A percentile compares a stretch with the other conserved stretches of the same genome.
phyloP scores from a whole-genome alignment of 192 early-diverging fungal genomes.

The Rhizophagus sp. region DNA sequence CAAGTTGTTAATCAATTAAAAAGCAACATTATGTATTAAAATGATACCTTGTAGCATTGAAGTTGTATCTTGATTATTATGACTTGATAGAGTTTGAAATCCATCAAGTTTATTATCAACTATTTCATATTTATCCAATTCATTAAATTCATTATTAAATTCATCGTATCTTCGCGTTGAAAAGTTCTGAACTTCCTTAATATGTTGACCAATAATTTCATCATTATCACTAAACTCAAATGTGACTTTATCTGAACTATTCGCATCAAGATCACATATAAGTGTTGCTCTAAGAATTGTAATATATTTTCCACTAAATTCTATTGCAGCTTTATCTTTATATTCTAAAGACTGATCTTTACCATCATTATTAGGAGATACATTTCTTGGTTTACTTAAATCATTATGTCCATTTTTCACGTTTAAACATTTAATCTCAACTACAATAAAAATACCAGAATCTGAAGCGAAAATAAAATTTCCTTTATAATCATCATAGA shows the following conservation, averaged over 20 bases:
- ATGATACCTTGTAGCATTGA: neutral
- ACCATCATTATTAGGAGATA: neutral
- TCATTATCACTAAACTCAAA: neutral
- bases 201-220: neutral
- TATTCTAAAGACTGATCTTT: neutral
- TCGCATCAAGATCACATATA: neutral
- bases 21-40: neutral
- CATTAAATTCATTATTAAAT: too few species aligned
- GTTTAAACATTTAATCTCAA: neutral
- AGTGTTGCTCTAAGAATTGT: neutral
- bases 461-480: slow-evolving; percentile 12
- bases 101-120: too few species aligned
- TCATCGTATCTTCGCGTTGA: too few species aligned
- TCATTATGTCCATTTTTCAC: neutral
- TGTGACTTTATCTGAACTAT: too few species aligned
- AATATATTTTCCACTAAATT: neutral
- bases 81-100: neutral
- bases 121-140: too few species aligned
- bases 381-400: neutral
- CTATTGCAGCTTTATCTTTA: neutral
- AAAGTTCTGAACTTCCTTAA: neutral
- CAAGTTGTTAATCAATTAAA: neutral
- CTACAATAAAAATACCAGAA: slow-evolving; percentile 2
- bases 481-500: neutral
- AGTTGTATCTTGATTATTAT: neutral